Base-by-base conservation (phyloP, 306 rosid genomes). In the Fragaria iinumae region DNA sequence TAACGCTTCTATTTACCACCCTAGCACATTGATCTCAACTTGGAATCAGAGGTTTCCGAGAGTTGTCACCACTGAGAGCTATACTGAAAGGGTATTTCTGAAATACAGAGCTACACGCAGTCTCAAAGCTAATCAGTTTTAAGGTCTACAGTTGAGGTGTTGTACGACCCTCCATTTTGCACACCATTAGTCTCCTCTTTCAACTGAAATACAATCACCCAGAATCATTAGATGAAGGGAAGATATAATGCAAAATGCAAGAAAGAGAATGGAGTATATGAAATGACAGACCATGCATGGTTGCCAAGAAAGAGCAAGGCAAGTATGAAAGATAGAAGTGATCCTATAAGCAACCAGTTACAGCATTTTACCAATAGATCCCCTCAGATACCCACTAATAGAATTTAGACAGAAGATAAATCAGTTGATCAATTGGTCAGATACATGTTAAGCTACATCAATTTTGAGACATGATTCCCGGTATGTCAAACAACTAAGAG, bases 111-210 rank as follows among this genome's bases (percentile, higher is more conserved):
- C 9, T 75, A 68, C 32, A 69, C 39, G 70, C 67, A 18, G 52
- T 78, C 74, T 45, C 70, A 44, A 13, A 29, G 69, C 87, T 84
- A 88, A 39, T 88, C 89, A 32, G 85, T 84, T 81, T 94, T 91
- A 17, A 29, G 67, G 83, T 71, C 86, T 73, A 76, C 89, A 20
- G 67, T 32, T 49, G 81, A 80, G 45, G 50, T 73, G 32, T 73
- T 76, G 87, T 80, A 81, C 50, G 90, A 70, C 20, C 80, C 87
- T 85, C 85, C 89, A 1, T 84, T 88, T 83, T 82, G 93, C 47
- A 52, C 83, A 34, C 38, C 75, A n/a, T 71, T 83, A 76, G 80
- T 80, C 65, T 86, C 98, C 70, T 88, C 97, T 83, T 92, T 89
- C 88, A 92, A 84, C 97, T 95, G 87, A 56, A 80, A 80, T 65